Base-by-base conservation (phyloP, 192 early-diverging fungal genomes). In the Entomortierella lignicola region DNA sequence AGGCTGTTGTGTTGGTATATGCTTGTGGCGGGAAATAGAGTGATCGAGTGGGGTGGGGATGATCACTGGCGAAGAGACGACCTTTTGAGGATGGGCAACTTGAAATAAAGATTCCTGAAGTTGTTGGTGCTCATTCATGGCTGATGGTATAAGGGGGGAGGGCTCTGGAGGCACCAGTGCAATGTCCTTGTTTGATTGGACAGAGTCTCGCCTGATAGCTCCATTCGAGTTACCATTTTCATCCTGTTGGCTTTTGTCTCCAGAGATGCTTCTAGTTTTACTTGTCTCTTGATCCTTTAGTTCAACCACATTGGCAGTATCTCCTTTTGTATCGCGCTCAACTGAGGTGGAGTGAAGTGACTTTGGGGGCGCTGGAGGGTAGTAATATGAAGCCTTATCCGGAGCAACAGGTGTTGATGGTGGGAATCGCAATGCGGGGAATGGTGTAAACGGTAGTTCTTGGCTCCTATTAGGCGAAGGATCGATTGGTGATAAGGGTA, bases 401-500 rank as follows among this genome's bases (percentile, higher is more conserved):
- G 39, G 41, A 17, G 17, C 41, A 20, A 58, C 56, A 32, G 54
- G 60, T 3, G 55, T 41, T 17, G 54, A 62, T 0, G 54, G 20
- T 7, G 72, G 65, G 37, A 77, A 68, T 26, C 72, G 58, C 20
- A 77, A 27, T 0, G 64, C 23, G 1, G 61, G 66, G 27, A 60
- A 47, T 13, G 57, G 25, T 3, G 51, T 23, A 12, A 50, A 21
- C 11, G 66, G 63, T 5, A 70, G 39, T 13, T 79, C 75, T 8
- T 55, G 61, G 2, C 18, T 44, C 20, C 55, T 61, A 17, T 39
- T 37, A 31, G 68, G 25, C 1, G 72, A 6, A 32, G 72, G 13
- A 25, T 79, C 75, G 53, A 79, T 66, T 1, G 75, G 75, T 10
- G 75, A 79, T 15, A 79, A 44, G 37, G 75, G 75, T 79, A 79